Evolutionary conservation across 129 eudicot genomes (phyloP), one percentile per base, ranked within the genome.

Genomic region (Flaveria ramosissima): DNA sequence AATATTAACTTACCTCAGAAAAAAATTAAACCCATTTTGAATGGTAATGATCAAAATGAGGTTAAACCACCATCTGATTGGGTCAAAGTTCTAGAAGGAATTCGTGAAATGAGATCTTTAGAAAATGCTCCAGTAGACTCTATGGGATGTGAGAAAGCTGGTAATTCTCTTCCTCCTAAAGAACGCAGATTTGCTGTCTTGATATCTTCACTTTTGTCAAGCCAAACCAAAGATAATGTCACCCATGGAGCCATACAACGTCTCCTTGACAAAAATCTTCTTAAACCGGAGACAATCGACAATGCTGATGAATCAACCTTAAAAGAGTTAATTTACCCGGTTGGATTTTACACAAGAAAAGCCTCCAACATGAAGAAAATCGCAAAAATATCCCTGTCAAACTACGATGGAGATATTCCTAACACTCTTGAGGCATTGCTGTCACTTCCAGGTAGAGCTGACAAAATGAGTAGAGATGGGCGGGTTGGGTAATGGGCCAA

Each of bases 81-180:
- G 99, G 89, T 84, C 75, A 92, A 89, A 66, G 87, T 92, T 82
- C 92, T 95, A 60, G 91, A 89, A 85, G 94, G 89, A 61, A 95
- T 95, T 68, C 92, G 90, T 30, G 68, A 79, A 78, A 95, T 95
- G 99, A 88, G 97, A 74, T 89, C 97, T 47, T 77, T 86, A 15
- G 92, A 89, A 81, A 84, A 85, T 78, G 97, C 97, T 19, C 97
- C 99, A 8, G 97, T 92, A 59, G 96, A 89, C 80, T 85, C 91
- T 21, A 89, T 91, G 97, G 99, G 99, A 46, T 95, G 97, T 77
- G 97, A 95, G 80, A 88, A 89, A 75, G 99, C 99, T 20, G 99
- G 97, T 20, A 82, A 60, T 73, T 91, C 97, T 27, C 96, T 95
- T 76, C 94, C 99, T 80, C 94, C 99, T 56, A 89, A 95, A 92